These are phyloP conservation scores for Tetraselmis striata DNA, from an alignment of 139 green algal genomes.

Conservation along the genomic window DNA sequence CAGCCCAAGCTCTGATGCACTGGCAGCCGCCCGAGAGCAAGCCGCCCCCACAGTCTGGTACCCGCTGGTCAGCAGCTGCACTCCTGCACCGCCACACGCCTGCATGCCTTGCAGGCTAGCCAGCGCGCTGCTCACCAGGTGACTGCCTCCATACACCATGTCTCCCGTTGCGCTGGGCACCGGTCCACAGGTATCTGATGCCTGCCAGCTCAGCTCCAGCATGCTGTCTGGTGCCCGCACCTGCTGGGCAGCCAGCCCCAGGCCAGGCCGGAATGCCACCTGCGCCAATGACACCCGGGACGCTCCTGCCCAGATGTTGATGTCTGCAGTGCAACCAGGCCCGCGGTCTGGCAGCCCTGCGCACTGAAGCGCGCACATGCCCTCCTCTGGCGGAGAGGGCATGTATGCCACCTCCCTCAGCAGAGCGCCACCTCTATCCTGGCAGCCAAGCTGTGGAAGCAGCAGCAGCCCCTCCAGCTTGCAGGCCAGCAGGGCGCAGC, in stretches of 20 bases:
- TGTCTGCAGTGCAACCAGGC: too few species aligned
- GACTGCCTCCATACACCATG: not conserved
- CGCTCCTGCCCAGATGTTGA: not conserved
- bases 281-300: too few species aligned
- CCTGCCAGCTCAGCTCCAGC: not conserved
- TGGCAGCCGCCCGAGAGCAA: not conserved
- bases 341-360: too few species aligned
- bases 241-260: too few species aligned
- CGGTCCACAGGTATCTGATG: not conserved
- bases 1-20: not conserved
- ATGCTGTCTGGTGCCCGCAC: not conserved
- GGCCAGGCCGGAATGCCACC: too few species aligned
- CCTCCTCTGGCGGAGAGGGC: too few species aligned
- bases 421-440: not conserved
- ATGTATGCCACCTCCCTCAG: not conserved
- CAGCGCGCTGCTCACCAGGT: not conserved
- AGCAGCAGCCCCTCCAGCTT: not conserved
- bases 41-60: not conserved
- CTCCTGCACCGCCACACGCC: not conserved
- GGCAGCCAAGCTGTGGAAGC: not conserved
- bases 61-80: not conserved
- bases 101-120: not conserved
- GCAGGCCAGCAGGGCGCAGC: not conserved
- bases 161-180: not conserved
- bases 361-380: too few species aligned